Evolutionary conservation across 2,329 filamentous ascomycete genomes (phyloP).

Genomic region (Metarhizium humberi): DNA sequence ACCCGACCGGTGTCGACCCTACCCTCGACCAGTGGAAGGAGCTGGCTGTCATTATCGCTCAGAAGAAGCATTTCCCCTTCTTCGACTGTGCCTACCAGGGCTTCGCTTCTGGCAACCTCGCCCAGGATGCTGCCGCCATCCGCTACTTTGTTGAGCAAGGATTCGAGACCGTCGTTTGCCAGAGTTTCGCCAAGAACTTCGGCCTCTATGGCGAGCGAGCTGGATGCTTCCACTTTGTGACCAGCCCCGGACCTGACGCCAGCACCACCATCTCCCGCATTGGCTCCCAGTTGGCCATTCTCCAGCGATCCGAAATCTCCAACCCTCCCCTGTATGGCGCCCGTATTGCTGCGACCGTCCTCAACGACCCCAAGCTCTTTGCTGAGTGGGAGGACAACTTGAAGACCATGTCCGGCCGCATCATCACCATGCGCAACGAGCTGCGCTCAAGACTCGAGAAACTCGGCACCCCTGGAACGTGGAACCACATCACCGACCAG

Average conservation of each 20-base stretch:
- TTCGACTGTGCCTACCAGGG: conserved; percentile 98
- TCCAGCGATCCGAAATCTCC: conserved; percentile 95
- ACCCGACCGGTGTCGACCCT: conserved; percentile 94
- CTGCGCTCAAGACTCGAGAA: conserved; percentile 74
- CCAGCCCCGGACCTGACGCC: conserved; percentile 60
- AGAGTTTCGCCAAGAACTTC: conserved; percentile 97
- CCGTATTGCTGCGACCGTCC: conserved; percentile 71
- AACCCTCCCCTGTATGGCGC: conserved; percentile 95
- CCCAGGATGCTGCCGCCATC: conserved; percentile 81
- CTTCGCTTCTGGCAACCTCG: conserved; percentile 85
- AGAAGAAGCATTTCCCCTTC: conserved; percentile 88
- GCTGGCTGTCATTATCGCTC: conserved; percentile 66
- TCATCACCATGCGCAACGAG: conserved; percentile 79
- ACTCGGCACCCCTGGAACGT: conserved; percentile 76
- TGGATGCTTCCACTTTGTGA: conserved; percentile 91
- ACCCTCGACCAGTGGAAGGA: conserved; percentile 91
- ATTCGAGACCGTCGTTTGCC: conserved; percentile 78
- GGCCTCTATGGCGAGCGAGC: conserved; percentile 94
- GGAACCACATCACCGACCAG: conserved; percentile 97
- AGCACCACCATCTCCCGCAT: conserved; percentile 54
- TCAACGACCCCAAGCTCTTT: conserved; percentile 78
- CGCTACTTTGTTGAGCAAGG: conserved; percentile 89
- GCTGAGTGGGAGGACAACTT: conserved; percentile 89
- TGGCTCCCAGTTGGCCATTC: conserved; percentile 79
- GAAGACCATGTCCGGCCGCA: conserved; percentile 87